Percentiles rank a stretch among this genome's conserved stretches.
phyloP scores from a whole-genome alignment of 2,329 filamentous ascomycete species.

The Cytospora mali region DNA sequence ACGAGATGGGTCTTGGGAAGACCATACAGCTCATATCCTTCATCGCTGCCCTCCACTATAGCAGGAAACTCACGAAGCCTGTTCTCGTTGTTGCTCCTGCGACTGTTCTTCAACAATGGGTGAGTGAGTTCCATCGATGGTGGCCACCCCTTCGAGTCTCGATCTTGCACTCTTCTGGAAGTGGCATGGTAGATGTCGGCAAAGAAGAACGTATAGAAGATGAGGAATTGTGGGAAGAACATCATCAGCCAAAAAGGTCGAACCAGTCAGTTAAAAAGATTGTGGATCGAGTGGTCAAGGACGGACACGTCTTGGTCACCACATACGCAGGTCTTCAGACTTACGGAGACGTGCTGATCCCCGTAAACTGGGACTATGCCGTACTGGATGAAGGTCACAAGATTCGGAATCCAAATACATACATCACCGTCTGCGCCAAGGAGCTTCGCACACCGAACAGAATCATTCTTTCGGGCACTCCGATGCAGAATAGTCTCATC shows the following conservation, averaged over 20 bases:
- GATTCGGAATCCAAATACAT: slow-evolving; percentile 93
- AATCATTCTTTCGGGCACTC: slow-evolving; percentile 92
- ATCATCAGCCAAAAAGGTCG: slow-evolving; percentile 52
- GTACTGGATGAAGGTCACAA: slow-evolving; percentile 97
- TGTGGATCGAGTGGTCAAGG: slow-evolving; percentile 75
- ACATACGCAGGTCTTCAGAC: slow-evolving; percentile 96
- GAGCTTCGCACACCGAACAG: slow-evolving; percentile 87
- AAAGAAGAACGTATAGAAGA: slow-evolving; percentile 62
- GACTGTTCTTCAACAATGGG: slow-evolving; percentile 96
- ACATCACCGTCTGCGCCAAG: slow-evolving; percentile 94
- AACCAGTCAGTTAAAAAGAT: slow-evolving; percentile 76
- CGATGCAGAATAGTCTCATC: slow-evolving; percentile 94
- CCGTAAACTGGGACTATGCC: slow-evolving; percentile 88
- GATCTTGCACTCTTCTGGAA: slow-evolving; percentile 92
- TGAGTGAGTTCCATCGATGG: slow-evolving; percentile 97
- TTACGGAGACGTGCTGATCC: slow-evolving; percentile 80
- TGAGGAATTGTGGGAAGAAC: slow-evolving; percentile 54
- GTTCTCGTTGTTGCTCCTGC: slow-evolving; percentile 92
- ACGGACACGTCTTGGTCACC: slow-evolving; percentile 92
- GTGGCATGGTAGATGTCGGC: slow-evolving; percentile 86
- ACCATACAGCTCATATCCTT: slow-evolving; percentile 73
- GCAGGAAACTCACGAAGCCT: slow-evolving; percentile 79
- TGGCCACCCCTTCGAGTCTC: slow-evolving; percentile 98
- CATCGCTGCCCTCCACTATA: slow-evolving; percentile 89
- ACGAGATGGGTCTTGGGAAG: slow-evolving; percentile 99